Evolutionary conservation across 768 basidiomycete genomes (phyloP).

Genomic region (Pleurotus tuber-regium): DNA sequence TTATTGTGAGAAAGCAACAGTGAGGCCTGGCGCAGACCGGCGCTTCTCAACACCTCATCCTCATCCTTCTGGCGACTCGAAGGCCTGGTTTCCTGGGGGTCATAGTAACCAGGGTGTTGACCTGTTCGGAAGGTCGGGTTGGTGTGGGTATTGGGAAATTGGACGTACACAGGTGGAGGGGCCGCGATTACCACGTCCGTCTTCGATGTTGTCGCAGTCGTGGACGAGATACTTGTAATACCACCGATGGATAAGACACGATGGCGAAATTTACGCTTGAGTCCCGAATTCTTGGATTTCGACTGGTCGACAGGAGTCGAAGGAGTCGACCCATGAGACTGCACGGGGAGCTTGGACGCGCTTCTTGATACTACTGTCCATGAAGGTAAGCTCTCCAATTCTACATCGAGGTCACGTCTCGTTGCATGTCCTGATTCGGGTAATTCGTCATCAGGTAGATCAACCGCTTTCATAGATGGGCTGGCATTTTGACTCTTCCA

Average conservation of each 20-base stretch:
- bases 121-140: not conserved
- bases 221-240: not conserved
- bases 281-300: not conserved
- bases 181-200: not conserved
- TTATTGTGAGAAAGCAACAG: not conserved
- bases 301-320: not conserved
- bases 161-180: not conserved
- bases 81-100: not conserved
- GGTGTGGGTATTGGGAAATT: not conserved
- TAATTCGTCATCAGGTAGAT: not conserved
- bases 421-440: not conserved
- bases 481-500: not conserved
- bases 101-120: not conserved
- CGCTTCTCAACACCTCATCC: too few relatives aligned
- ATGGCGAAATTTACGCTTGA: not conserved
- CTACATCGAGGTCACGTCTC: not conserved
- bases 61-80: too few relatives aligned
- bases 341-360: not conserved
- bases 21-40: too few relatives aligned
- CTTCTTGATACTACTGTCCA: not conserved
- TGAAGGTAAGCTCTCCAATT: not conserved
- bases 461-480: not conserved
- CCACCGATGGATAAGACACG: slow-evolving; percentile 3
- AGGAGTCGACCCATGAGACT: not conserved
- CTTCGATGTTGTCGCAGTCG: slow-evolving; percentile 3